phyloP scores from a whole-genome alignment of 306 rosid species.

The Prunus campanulata region DNA sequence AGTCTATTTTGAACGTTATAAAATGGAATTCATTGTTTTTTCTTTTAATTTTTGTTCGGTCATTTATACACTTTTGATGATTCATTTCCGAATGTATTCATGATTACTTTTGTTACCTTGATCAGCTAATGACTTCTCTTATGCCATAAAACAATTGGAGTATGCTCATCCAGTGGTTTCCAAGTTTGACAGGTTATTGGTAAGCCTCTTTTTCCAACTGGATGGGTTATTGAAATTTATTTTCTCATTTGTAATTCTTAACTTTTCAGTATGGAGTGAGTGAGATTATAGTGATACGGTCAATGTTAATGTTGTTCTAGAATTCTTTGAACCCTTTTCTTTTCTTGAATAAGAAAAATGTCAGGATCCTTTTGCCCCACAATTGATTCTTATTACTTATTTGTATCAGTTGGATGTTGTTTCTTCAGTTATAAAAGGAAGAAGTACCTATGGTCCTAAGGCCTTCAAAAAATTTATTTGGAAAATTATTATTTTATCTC shows the following conservation, averaged over 20 bases:
- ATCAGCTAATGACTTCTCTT: constrained; percentile 45
- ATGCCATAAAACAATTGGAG: constrained; percentile 50
- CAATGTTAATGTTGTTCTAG: too few relatives aligned
- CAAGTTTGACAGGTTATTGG: constrained; percentile 82
- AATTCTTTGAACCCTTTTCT: too few relatives aligned
- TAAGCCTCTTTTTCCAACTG: constrained; percentile 30
- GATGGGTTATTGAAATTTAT: neutral
- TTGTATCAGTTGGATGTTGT: neutral
- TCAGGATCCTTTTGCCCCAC: neutral
- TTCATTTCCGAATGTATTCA: constrained; percentile 1
- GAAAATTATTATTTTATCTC: neutral
- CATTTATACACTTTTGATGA: neutral
- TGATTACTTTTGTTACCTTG: constrained; percentile 20
- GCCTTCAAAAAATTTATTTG: neutral
- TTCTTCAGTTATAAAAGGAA: neutral
- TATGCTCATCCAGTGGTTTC: constrained; percentile 52
- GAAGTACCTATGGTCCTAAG: neutral
- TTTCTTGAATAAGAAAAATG: neutral
- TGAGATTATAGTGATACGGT: too few relatives aligned
- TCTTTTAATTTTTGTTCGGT: neutral
- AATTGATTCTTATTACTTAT: neutral
- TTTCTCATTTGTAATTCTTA: neutral
- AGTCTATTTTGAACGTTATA: neutral
- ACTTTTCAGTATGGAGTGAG: neutral
- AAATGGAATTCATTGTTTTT: neutral